Evolutionary conservation across 1,284 basidiomycete genomes (phyloP).

Genomic region (Earliella scabrosa): DNA sequence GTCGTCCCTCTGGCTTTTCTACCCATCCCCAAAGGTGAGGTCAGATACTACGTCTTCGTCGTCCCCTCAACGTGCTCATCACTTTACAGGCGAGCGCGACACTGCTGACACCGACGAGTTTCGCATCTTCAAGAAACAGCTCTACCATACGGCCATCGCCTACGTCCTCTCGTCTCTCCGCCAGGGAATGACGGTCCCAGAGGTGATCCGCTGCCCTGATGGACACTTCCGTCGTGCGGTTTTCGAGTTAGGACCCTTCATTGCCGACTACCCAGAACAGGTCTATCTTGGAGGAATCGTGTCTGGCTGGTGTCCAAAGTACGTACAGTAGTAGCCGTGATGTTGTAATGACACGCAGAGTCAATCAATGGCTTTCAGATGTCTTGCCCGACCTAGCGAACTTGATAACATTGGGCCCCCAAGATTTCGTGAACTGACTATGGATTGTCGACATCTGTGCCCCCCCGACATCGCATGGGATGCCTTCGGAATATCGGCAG

Average conservation of each 20-base stretch:
- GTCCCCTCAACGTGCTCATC: too few relatives aligned
- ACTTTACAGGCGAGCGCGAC: not conserved
- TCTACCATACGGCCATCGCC: constrained; percentile 9
- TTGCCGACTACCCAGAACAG: constrained; percentile 17
- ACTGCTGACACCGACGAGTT: constrained; percentile 1
- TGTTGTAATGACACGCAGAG: too few relatives aligned
- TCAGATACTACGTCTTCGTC: too few relatives aligned
- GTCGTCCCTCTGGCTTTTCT: constrained; percentile 23
- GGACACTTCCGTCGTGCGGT: constrained; percentile 9
- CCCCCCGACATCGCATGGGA: constrained; percentile 14
- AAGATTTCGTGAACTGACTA: not conserved
- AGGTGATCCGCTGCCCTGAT: constrained; percentile 7
- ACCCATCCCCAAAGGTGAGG: constrained; percentile 22
- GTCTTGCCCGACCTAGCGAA: not conserved
- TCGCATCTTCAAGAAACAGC: constrained; percentile 11
- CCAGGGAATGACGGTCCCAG: constrained; percentile 6
- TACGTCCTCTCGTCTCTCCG: constrained; percentile 1
- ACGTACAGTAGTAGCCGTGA: too few relatives aligned
- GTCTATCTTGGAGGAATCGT: not conserved
- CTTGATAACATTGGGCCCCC: not conserved
- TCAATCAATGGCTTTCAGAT: not conserved
- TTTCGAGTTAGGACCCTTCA: constrained; percentile 8
- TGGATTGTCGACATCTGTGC: not conserved
- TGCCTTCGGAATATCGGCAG: constrained; percentile 18
- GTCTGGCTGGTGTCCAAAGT: constrained; percentile 15